Evolutionary conservation across 768 basidiomycete genomes (phyloP).

Genomic region (Kwoniella pini): DNA sequence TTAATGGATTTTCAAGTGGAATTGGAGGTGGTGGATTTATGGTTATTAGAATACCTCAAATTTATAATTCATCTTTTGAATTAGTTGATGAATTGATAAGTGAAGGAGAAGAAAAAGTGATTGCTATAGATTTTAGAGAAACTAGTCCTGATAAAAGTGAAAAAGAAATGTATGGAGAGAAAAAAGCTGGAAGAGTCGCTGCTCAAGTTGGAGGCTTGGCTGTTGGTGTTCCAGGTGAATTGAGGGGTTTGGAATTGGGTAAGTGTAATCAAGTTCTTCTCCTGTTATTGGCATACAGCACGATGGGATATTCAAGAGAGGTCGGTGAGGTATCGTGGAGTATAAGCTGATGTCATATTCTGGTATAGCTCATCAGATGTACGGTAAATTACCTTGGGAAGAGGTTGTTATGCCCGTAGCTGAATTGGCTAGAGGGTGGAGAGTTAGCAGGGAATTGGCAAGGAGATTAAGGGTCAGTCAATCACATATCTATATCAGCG

Average conservation of each 20-base stretch:
- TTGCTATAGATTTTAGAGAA: conserved; percentile 81
- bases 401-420: conserved; percentile 73
- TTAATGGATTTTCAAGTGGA: conserved; percentile 83
- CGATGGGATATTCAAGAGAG: no score
- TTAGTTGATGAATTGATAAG: conserved; percentile 8
- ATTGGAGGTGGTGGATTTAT: conserved; percentile 54
- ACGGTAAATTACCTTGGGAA: conserved; percentile 80
- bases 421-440: conserved; percentile 75
- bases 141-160: conserved; percentile 74
- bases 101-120: conserved; percentile 21
- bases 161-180: conserved; percentile 69
- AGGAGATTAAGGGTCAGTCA: conserved; percentile 66
- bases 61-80: conserved; percentile 58
- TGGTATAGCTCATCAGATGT: conserved; percentile 67
- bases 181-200: conserved; percentile 57
- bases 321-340: no score
- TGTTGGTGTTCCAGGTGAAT: conserved; percentile 87
- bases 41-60: conserved; percentile 36
- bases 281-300: no score
- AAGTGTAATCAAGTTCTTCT: no score
- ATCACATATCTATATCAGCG: no score
- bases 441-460: conserved; percentile 73
- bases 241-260: conserved; percentile 75
- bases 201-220: conserved; percentile 76
- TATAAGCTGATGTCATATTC: background rate